Conservation (phyloP, 2,329 filamentous ascomycete species). For the Trichoderma sp. region DNA sequence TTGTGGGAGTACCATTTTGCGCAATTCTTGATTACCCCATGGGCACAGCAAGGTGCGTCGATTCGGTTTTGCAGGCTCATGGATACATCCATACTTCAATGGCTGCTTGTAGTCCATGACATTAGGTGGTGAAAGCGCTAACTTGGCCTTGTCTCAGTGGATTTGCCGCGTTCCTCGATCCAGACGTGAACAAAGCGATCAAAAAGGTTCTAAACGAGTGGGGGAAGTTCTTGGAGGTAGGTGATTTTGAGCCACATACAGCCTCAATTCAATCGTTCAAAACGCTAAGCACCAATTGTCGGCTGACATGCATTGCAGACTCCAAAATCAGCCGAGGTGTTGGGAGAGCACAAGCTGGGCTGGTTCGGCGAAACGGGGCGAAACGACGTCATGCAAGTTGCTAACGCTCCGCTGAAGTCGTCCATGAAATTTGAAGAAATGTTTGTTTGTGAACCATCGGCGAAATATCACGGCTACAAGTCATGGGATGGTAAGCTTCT, state of each 20-base stretch:
- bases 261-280: neutral
- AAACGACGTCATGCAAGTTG: constrained; percentile 49
- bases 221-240: constrained; percentile 53
- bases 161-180: constrained; percentile 53
- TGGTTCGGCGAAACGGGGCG: constrained; percentile 55
- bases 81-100: neutral
- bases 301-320: constrained; percentile 32
- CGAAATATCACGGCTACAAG: constrained; percentile 56
- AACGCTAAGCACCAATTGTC: neutral
- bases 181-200: constrained; percentile 52
- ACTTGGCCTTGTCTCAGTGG: constrained; percentile 34
- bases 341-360: constrained; percentile 42
- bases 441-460: constrained; percentile 56
- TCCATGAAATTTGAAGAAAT: constrained; percentile 55
- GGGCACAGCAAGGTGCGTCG: constrained; percentile 47
- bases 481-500: constrained; percentile 58
- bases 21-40: constrained; percentile 56
- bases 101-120: neutral
- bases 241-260: constrained; percentile 28
- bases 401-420: constrained; percentile 45
- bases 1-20: constrained; percentile 54
- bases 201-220: constrained; percentile 57
- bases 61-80: neutral
- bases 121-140: neutral
- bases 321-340: constrained; percentile 52